Percentiles rank a stretch among this genome's conserved stretches.
phyloP scores from a whole-genome alignment of 148 eudicot species.

The Simmondsia chinensis region DNA sequence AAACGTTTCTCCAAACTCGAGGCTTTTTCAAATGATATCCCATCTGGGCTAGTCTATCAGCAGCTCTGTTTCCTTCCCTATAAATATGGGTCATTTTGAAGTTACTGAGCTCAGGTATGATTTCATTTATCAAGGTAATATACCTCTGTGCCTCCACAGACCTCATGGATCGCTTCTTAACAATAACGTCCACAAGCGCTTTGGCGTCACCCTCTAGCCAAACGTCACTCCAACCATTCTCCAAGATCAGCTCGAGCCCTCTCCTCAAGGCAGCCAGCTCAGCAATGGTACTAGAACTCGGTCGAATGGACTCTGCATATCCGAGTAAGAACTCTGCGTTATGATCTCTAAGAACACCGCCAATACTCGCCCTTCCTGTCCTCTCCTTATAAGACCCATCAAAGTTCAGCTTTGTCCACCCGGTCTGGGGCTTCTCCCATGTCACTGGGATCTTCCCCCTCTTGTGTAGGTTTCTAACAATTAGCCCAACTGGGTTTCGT shows the following conservation, averaged over 20 bases:
- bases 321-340: slow-evolving; percentile 67
- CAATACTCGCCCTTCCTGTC: slow-evolving; percentile 69
- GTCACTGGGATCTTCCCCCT: slow-evolving; percentile 45
- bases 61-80: slow-evolving; percentile 76
- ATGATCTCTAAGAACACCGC: slow-evolving; percentile 75
- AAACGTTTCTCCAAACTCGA: slow-evolving; percentile 43
- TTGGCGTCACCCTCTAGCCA: slow-evolving; percentile 96
- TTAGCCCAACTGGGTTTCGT: slow-evolving; percentile 22
- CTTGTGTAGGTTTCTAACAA: slow-evolving; percentile 37
- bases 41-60: slow-evolving; percentile 66
- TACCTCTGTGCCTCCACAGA: slow-evolving; percentile 42
- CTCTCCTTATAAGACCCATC: slow-evolving; percentile 72
- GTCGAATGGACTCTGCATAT: slow-evolving; percentile 63
- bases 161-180: slow-evolving; percentile 20
- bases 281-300: slow-evolving; percentile 47
- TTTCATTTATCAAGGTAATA: slow-evolving; percentile 32
- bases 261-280: slow-evolving; percentile 62
- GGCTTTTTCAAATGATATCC: slow-evolving; percentile 52
- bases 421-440: slow-evolving; percentile 69
- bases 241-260: slow-evolving; percentile 69
- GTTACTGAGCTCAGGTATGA: slow-evolving; percentile 41
- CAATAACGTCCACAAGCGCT: slow-evolving; percentile 41
- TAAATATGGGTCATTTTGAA: slow-evolving; percentile 57
- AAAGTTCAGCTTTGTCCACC: slow-evolving; percentile 83
- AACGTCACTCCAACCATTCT: slow-evolving; percentile 56